phyloP scores from a whole-genome alignment of 306 rosid genomes.

The Pterocarpus santalinus region DNA sequence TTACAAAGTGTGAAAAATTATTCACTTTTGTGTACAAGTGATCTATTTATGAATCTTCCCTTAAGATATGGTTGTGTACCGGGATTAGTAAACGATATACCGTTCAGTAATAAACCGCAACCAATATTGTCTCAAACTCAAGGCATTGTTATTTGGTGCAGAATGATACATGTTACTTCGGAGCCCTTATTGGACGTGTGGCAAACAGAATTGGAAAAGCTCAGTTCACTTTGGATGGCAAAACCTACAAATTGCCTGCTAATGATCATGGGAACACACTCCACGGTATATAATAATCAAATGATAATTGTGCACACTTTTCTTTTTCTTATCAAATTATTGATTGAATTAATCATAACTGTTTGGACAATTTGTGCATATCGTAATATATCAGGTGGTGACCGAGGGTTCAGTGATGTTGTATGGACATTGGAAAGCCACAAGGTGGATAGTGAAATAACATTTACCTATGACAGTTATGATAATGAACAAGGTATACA shows the following conservation, averaged over 20 bases:
- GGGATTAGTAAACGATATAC: no score
- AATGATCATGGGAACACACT: slow-evolving; percentile 60
- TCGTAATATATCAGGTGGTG: slow-evolving; percentile 60
- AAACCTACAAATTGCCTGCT: slow-evolving; percentile 52
- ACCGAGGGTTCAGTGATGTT: slow-evolving; percentile 65
- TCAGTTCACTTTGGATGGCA: slow-evolving; percentile 48
- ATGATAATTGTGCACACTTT: neutral
- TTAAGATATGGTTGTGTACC: no score
- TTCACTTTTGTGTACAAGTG: no score
- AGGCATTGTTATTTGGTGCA: slow-evolving; percentile 16
- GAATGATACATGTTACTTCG: slow-evolving; percentile 53
- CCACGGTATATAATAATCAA: slow-evolving; percentile 42
- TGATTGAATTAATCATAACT: neutral
- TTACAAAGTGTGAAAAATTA: no score
- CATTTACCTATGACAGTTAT: slow-evolving; percentile 58
- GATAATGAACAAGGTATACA: slow-evolving; percentile 72
- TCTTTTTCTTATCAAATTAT: no score
- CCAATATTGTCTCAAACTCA: neutral
- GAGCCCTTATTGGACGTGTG: slow-evolving; percentile 57
- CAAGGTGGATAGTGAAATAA: slow-evolving; percentile 54
- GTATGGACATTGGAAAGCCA: slow-evolving; percentile 60
- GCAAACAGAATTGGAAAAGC: slow-evolving; percentile 62
- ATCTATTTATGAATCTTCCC: no score
- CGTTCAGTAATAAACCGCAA: no score
- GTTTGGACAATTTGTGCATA: neutral